Evolutionary conservation across 306 rosid genomes (phyloP).

Genomic region (Malus sieversii): DNA sequence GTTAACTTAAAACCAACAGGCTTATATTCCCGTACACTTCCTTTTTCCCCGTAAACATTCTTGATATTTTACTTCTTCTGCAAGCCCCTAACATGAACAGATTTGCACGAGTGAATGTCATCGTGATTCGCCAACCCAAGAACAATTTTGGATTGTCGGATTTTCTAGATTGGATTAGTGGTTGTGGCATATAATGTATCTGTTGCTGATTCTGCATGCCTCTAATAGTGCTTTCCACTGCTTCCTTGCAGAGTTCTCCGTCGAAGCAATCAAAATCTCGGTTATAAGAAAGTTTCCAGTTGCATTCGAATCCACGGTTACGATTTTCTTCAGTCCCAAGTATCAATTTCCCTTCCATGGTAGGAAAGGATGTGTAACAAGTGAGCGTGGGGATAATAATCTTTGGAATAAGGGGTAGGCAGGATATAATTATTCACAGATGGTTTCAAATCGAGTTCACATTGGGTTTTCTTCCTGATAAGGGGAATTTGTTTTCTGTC

Average conservation of each 20-base stretch:
- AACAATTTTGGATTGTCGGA: background rate
- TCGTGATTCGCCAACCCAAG: background rate
- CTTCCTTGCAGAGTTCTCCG: slow-evolving; percentile 34
- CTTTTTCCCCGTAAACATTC: background rate
- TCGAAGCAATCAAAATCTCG: slow-evolving; percentile 32
- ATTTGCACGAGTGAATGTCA: background rate
- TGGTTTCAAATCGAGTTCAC: background rate
- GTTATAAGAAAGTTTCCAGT: slow-evolving; percentile 9
- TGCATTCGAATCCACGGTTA: background rate
- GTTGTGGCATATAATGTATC: background rate
- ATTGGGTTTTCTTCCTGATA: background rate
- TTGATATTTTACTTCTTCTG: background rate
- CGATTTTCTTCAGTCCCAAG: background rate
- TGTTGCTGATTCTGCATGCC: background rate
- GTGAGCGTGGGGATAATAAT: background rate
- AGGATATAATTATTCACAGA: too few relatives aligned
- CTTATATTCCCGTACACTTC: background rate
- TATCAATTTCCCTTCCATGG: background rate
- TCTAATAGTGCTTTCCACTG: background rate
- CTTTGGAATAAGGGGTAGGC: too few relatives aligned
- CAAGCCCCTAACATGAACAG: background rate
- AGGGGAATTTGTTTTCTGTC: background rate
- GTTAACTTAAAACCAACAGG: too few relatives aligned
- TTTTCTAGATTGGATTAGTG: background rate
- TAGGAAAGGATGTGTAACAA: background rate